Conservation (phyloP, 352 stramenopile genomes). For the Phytophthora megakarya region DNA sequence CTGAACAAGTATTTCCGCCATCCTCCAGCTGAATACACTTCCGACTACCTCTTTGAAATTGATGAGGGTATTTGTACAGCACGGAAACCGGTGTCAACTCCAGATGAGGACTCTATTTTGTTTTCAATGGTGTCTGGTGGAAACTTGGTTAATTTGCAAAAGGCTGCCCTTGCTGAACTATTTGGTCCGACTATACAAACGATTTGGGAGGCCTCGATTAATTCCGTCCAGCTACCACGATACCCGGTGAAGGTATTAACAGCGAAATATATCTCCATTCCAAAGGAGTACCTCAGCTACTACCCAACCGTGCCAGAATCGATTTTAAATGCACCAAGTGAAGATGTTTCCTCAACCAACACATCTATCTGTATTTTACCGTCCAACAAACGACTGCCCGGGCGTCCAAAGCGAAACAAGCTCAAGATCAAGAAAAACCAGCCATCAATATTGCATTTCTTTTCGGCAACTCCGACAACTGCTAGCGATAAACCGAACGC, state of each 20-base stretch:
- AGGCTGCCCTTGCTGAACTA: neutral
- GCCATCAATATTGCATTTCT: too few species aligned
- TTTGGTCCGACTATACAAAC: neutral
- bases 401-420: too few species aligned
- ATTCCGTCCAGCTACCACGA: neutral
- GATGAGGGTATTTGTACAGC: conserved; percentile 14
- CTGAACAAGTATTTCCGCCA: conserved; percentile 14
- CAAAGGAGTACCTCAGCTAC: neutral
- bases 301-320: neutral
- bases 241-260: neutral
- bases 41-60: conserved; percentile 16
- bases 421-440: too few species aligned
- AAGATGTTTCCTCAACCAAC: too few species aligned
- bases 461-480: too few species aligned
- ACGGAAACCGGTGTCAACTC: conserved; percentile 3
- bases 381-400: too few species aligned
- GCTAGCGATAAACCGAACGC: too few species aligned
- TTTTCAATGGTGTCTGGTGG: conserved; percentile 2
- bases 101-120: neutral
- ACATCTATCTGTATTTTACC: too few species aligned
- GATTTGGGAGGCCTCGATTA: conserved; percentile 11
- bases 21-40: conserved; percentile 9
- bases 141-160: neutral
- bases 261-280: conserved; percentile 11
- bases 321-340: neutral